phyloP scores from a whole-genome alignment of 306 rosid genomes.

The Parietaria judaica region DNA sequence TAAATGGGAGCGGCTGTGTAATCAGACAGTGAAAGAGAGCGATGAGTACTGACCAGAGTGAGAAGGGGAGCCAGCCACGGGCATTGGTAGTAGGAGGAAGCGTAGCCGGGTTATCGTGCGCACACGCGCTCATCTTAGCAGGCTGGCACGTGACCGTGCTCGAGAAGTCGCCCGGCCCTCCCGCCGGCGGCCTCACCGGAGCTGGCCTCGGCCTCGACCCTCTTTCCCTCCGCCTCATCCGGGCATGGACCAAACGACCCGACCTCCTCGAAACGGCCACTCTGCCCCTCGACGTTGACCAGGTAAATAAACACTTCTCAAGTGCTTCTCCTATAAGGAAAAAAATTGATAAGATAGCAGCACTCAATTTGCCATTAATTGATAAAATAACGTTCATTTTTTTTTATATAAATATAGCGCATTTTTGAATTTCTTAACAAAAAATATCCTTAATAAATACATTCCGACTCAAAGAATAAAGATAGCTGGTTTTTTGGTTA shows the following conservation, averaged over 20 bases:
- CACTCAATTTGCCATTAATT: too few relatives aligned
- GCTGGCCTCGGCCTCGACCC: slow-evolving; percentile 86
- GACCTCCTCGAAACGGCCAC: slow-evolving; percentile 39
- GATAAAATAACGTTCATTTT: too few relatives aligned
- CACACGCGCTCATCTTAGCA: slow-evolving; percentile 50
- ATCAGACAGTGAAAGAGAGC: background rate
- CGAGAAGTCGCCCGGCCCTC: slow-evolving; percentile 51
- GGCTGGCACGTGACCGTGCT: slow-evolving; percentile 73
- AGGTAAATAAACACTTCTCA: slow-evolving; percentile 26
- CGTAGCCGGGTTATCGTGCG: slow-evolving; percentile 64
- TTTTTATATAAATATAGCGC: too few relatives aligned
- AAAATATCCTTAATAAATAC: too few relatives aligned
- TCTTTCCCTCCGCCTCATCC: slow-evolving; percentile 44
- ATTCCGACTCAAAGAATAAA: too few relatives aligned
- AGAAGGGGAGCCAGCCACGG: slow-evolving; percentile 28
- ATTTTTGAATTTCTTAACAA: too few relatives aligned
- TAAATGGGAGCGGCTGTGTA: too few relatives aligned
- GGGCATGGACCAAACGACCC: slow-evolving; percentile 52
- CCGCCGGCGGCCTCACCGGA: slow-evolving; percentile 65
- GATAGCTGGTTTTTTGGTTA: too few relatives aligned
- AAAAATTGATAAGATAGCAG: background rate
- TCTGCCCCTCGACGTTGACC: slow-evolving; percentile 62
- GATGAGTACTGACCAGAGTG: slow-evolving; percentile 19
- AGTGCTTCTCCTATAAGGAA: too few relatives aligned
- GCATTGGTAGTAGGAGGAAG: slow-evolving; percentile 84